phyloP scores from a whole-genome alignment of 139 green algal genomes.

The Coelastrella sp. region DNA sequence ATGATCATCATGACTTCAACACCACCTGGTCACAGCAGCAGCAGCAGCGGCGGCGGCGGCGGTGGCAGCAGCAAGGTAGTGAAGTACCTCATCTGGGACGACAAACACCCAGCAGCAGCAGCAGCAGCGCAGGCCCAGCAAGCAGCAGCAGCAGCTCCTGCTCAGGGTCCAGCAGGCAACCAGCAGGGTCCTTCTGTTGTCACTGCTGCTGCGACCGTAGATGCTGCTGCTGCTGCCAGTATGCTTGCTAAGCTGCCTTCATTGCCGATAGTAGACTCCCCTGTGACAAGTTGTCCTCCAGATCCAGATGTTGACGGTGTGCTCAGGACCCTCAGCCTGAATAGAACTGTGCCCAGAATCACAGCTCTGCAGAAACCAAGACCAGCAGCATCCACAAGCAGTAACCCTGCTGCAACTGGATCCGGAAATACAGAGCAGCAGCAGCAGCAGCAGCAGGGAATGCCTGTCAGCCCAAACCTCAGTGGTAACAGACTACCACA shows the following conservation, averaged over 20 bases:
- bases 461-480: neutral
- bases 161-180: neutral
- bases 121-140: neutral
- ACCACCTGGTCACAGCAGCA: neutral
- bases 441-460: conserved; percentile 38
- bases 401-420: neutral
- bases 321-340: conserved; percentile 6
- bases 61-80: conserved; percentile 40
- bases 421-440: neutral
- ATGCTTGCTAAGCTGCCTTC: conserved; percentile 21
- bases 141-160: neutral
- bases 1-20: conserved; percentile 55
- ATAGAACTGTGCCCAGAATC: neutral
- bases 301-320: conserved; percentile 15
- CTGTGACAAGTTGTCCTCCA: conserved; percentile 13
- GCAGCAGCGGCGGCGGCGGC: conserved; percentile 63
- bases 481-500: neutral
- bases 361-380: neutral
- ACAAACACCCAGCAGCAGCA: conserved; percentile 38
- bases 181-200: neutral
- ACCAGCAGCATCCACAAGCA: neutral
- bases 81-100: conserved; percentile 29
- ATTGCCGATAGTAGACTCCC: neutral
- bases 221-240: conserved; percentile 17
- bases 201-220: conserved; percentile 4